A percentile compares a stretch with the other conserved stretches of the same genome.
These are phyloP conservation scores for Capronia epimyces DNA, from an alignment of 2,329 filamentous ascomycete species.

Conservation along the genomic window DNA sequence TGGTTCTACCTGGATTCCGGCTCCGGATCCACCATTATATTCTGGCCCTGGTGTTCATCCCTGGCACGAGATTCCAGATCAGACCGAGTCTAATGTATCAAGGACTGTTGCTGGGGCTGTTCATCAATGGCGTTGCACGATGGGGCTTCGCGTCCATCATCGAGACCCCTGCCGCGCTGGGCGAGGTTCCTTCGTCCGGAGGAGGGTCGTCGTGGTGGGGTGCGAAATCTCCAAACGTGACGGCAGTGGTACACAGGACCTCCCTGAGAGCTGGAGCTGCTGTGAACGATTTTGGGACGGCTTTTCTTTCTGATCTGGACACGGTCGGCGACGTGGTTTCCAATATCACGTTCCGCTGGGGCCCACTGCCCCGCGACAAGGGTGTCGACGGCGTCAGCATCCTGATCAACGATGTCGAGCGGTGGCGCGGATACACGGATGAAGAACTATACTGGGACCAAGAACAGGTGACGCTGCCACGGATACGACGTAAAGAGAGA, in stretches of 20 bases:
- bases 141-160: constrained; percentile 92
- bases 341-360: constrained; percentile 44
- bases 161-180: constrained; percentile 68
- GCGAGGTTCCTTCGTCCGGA: constrained; percentile 43
- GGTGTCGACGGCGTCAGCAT: constrained; percentile 54
- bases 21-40: constrained; percentile 95
- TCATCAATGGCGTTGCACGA: constrained; percentile 86
- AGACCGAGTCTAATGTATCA: constrained; percentile 80
- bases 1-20: constrained; percentile 68
- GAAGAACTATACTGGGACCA: constrained; percentile 40
- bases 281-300: not conserved
- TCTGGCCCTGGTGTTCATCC: constrained; percentile 75
- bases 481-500: not conserved
- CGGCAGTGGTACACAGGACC: constrained; percentile 29
- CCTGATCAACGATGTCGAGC: constrained; percentile 59
- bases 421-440: constrained; percentile 54
- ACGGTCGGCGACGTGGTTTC: too few relatives aligned
- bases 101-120: constrained; percentile 80
- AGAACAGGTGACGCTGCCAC: constrained; percentile 22
- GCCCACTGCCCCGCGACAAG: constrained; percentile 33
- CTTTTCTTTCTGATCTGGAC: too few relatives aligned
- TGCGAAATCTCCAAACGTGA: constrained; percentile 50
- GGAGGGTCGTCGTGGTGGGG: constrained; percentile 42
- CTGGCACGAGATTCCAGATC: constrained; percentile 83
- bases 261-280: not conserved